Percentiles rank a stretch among this genome's conserved stretches.
Evolutionary conservation across 495 filamentous ascomycete species (phyloP).

Genomic region (Bombardia bombarda): DNA sequence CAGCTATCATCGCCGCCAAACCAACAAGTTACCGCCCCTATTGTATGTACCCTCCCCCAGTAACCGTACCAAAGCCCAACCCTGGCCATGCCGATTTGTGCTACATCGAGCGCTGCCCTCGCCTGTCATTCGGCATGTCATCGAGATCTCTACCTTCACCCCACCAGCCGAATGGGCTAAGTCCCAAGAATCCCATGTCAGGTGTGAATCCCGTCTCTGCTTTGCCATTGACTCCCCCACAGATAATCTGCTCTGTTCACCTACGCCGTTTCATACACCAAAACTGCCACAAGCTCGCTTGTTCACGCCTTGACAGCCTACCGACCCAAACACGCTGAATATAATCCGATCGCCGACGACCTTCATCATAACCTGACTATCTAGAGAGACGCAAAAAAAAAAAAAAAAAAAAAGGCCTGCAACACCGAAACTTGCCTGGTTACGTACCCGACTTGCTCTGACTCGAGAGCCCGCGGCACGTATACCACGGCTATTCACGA

Average conservation of each 20-base stretch:
- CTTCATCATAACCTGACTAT: background rate
- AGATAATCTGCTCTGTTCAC: slow-evolving; percentile 1
- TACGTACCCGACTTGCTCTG: slow-evolving; percentile 12
- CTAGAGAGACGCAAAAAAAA: too few relatives aligned
- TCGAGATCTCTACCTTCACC: slow-evolving; percentile 24
- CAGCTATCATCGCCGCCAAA: background rate
- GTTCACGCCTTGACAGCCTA: background rate
- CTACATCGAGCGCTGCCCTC: slow-evolving; percentile 15
- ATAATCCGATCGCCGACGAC: background rate
- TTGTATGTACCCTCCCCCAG: slow-evolving; percentile 5
- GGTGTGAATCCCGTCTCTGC: slow-evolving; percentile 15
- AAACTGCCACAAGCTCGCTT: too few relatives aligned
- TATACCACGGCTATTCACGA: too few relatives aligned
- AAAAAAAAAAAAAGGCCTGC: too few relatives aligned
- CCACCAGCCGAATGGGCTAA: slow-evolving; percentile 16
- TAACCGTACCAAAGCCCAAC: slow-evolving; percentile 3
- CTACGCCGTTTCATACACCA: background rate
- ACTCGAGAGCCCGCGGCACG: slow-evolving; percentile 14
- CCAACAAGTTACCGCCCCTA: too few relatives aligned
- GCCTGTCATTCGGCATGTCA: slow-evolving; percentile 22
- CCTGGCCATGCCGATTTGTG: slow-evolving; percentile 18
- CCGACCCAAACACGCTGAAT: background rate
- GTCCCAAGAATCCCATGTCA: slow-evolving; percentile 24
- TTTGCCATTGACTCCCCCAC: slow-evolving; percentile 21
- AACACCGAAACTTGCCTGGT: background rate